A percentile compares a stretch with the other conserved stretches of the same genome.
phyloP scores from a whole-genome alignment of 2,329 filamentous ascomycete genomes.

The Fusarium agapanthi region DNA sequence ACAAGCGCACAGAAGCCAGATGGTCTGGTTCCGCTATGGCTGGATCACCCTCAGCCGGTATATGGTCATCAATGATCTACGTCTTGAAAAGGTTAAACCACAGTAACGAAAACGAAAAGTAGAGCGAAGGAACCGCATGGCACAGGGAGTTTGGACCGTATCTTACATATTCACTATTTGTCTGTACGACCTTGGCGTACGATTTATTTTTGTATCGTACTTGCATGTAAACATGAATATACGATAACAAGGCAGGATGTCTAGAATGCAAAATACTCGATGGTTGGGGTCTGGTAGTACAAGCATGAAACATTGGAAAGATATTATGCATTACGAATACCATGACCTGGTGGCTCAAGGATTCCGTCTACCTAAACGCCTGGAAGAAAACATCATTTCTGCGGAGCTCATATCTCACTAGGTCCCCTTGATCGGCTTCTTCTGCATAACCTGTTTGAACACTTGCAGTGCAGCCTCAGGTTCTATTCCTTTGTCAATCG shows the following conservation, averaged over 20 bases:
- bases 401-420: neutral
- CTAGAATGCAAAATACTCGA: neutral
- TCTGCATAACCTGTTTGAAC: conserved; percentile 42
- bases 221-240: neutral
- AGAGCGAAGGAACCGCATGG: conserved; percentile 17
- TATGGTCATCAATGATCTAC: conserved; percentile 94
- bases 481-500: conserved; percentile 26
- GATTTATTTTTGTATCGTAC: conserved; percentile 4
- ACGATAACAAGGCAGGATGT: neutral
- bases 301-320: neutral
- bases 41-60: conserved; percentile 93
- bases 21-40: conserved; percentile 97
- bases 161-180: conserved; percentile 2
- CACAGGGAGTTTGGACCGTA: conserved; percentile 18
- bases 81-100: conserved; percentile 54
- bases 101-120: conserved; percentile 1
- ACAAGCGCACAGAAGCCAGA: conserved; percentile 89
- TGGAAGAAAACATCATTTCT: neutral
- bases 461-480: conserved; percentile 41
- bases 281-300: neutral
- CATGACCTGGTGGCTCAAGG: neutral
- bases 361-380: neutral
- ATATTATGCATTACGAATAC: conserved; percentile 1
- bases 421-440: conserved; percentile 31
- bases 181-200: conserved; percentile 8